These are phyloP conservation scores for Aspergillus sp. DNA, from an alignment of 2,329 filamentous ascomycete genomes.

Conservation along the genomic window DNA sequence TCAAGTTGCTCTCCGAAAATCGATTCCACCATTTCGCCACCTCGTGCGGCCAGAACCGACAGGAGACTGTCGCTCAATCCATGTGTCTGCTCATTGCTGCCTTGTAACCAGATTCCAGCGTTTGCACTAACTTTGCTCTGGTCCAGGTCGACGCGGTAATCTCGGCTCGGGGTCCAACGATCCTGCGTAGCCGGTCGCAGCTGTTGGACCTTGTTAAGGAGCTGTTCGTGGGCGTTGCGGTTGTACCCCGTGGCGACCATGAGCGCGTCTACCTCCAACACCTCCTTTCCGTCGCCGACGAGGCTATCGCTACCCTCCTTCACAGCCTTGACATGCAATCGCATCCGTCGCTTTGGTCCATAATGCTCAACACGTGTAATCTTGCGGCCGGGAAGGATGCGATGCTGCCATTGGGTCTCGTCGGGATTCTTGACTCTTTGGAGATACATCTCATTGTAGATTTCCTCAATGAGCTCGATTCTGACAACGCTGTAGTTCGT, in stretches of 20 bases:
- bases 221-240: slow-evolving; percentile 72
- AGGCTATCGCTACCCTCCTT: slow-evolving; percentile 31
- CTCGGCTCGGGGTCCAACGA: slow-evolving; percentile 67
- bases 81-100: slow-evolving; percentile 89
- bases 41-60: slow-evolving; percentile 72
- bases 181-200: slow-evolving; percentile 62
- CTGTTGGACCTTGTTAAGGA: slow-evolving; percentile 66
- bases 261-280: slow-evolving; percentile 73
- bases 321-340: slow-evolving; percentile 59
- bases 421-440: slow-evolving; percentile 72
- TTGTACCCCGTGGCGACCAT: slow-evolving; percentile 87
- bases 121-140: slow-evolving; percentile 66
- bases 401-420: slow-evolving; percentile 75
- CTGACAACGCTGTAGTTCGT: slow-evolving; percentile 97
- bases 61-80: slow-evolving; percentile 82
- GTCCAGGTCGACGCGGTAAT: slow-evolving; percentile 76
- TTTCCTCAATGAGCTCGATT: slow-evolving; percentile 81
- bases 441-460: slow-evolving; percentile 85
- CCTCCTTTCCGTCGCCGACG: slow-evolving; percentile 52
- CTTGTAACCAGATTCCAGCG: slow-evolving; percentile 87
- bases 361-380: slow-evolving; percentile 63
- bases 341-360: slow-evolving; percentile 52
- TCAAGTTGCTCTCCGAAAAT: slow-evolving; percentile 60
- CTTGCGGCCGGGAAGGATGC: slow-evolving; percentile 69
- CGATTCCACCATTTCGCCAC: slow-evolving; percentile 74